phyloP scores from a whole-genome alignment of 1,284 basidiomycete species.

The Mycosarcoma maydis region DNA sequence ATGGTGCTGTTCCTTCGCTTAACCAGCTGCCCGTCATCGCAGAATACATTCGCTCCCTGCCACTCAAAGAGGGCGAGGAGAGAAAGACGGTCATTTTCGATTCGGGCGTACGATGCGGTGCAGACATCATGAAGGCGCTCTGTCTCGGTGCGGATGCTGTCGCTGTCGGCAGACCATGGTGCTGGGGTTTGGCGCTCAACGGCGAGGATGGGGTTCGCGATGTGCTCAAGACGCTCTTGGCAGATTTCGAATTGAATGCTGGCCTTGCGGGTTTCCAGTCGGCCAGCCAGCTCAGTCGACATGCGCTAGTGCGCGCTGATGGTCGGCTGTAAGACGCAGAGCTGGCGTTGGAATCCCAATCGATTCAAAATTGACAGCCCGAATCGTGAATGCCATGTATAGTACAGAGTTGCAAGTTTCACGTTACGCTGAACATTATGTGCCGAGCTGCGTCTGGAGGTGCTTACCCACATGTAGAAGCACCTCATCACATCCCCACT shows the following conservation, averaged over 20 bases:
- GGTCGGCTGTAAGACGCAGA: too few species aligned
- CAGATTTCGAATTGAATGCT: slow-evolving; percentile 54
- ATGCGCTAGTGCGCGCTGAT: slow-evolving; percentile 31
- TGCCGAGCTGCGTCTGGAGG: slow-evolving; percentile 67
- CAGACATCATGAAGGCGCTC: slow-evolving; percentile 61
- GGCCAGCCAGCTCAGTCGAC: slow-evolving; percentile 12
- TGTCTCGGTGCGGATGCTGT: slow-evolving; percentile 61
- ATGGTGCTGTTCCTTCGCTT: slow-evolving; percentile 56
- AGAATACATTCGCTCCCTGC: slow-evolving; percentile 34
- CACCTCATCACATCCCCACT: slow-evolving; percentile 85
- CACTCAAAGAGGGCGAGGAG: slow-evolving; percentile 29
- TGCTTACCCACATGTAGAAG: slow-evolving; percentile 73
- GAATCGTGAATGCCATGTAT: too few species aligned
- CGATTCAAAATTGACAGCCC: too few species aligned
- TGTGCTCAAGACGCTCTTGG: slow-evolving; percentile 55
- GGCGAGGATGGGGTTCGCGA: slow-evolving; percentile 57
- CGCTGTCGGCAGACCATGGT: slow-evolving; percentile 59
- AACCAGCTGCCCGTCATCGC: slow-evolving; percentile 50
- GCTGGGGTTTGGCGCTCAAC: slow-evolving; percentile 56
- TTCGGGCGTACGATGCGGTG: slow-evolving; percentile 55
- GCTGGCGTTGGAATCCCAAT: too few species aligned
- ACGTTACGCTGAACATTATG: too few species aligned
- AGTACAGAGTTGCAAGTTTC: too few species aligned
- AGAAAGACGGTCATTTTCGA: slow-evolving; percentile 59
- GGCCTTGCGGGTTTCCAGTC: slow-evolving; percentile 35